Evolutionary conservation across 2,329 filamentous ascomycete genomes (phyloP), one percentile per base, ranked within the genome.

Genomic region (Phialocephala sp.): DNA sequence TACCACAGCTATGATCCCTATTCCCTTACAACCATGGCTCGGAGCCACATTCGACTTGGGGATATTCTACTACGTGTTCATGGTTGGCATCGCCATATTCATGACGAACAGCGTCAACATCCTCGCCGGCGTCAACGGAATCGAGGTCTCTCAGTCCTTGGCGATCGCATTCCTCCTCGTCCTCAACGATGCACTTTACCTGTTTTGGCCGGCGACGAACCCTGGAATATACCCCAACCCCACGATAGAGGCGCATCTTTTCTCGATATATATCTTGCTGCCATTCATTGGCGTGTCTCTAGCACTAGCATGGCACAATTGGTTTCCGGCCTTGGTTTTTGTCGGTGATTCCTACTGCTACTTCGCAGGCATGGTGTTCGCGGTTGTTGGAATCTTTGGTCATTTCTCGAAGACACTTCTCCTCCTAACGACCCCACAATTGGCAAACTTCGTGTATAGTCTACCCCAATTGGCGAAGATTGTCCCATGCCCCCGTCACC

Each of bases 261-360:
- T 99, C 84, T 97, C 93, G 11, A 88, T 98, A 66, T 99, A 97
- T 81, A 89, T 99, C 71, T 85, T 99, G 50, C 85, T 98, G 18
- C 95, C 95, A 18, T 98, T 98, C 82, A 86, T 98, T 66, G 95
- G 93, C 59, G 95, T 97, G 62, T 97, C 93, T 8, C 79, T 91
- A 59, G 95, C 95, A 9, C 85, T 99, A 18, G 86, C 95, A 75
- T 87, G 81, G 77, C 94, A 99, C 82, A 99, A 99, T 79, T 96
- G 93, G 92, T 99, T 93, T 76, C 95, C 95, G 0, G 93, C 94
- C 27, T 89, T 89, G 73, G 95, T 98, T 11, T 99, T 99, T 75
- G 94, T 98, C 11, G 95, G 95, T 63, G 95, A 99, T 79, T 99
- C 95, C 4, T 99, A 98, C 84, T 99, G 95, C 85, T 99, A 99